Conservation (phyloP, 2,329 filamentous ascomycete species). For the Aureobasidium vineae region DNA sequence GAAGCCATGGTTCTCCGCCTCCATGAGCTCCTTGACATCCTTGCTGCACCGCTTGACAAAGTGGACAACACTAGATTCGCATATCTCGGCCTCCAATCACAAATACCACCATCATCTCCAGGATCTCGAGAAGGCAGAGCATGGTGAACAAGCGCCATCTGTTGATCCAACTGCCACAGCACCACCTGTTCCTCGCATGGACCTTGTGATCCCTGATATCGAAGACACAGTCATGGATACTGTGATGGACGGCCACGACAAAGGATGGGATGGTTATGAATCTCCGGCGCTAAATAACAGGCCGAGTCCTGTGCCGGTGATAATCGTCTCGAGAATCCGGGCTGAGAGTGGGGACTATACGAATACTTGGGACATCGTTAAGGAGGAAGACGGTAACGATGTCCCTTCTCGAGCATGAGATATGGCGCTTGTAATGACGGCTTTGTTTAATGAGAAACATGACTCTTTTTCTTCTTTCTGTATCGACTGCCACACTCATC, state of each 20-base stretch:
- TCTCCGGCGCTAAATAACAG: not conserved
- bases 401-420: not conserved
- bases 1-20: conserved; percentile 5
- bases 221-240: conserved; percentile 17
- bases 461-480: not conserved
- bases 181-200: not conserved
- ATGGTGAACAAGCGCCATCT: not conserved
- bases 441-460: not conserved
- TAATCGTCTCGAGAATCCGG: conserved; percentile 1
- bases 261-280: not conserved
- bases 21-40: conserved; percentile 1
- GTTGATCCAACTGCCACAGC: not conserved
- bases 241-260: conserved; percentile 5
- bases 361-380: not conserved
- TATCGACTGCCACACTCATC: not conserved
- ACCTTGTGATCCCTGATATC: conserved; percentile 15
- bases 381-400: not conserved
- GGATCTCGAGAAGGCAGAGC: not conserved
- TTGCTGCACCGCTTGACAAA: conserved; percentile 6
- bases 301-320: not conserved
- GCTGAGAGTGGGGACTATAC: conserved; percentile 4
- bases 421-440: not conserved
- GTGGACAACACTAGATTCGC: not conserved
- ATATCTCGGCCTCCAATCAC: not conserved
- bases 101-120: not conserved